A percentile compares a stretch with the other conserved stretches of the same genome.
These are phyloP conservation scores for Septoria linicola DNA, from an alignment of 2,329 filamentous ascomycete species.

Conservation along the genomic window DNA sequence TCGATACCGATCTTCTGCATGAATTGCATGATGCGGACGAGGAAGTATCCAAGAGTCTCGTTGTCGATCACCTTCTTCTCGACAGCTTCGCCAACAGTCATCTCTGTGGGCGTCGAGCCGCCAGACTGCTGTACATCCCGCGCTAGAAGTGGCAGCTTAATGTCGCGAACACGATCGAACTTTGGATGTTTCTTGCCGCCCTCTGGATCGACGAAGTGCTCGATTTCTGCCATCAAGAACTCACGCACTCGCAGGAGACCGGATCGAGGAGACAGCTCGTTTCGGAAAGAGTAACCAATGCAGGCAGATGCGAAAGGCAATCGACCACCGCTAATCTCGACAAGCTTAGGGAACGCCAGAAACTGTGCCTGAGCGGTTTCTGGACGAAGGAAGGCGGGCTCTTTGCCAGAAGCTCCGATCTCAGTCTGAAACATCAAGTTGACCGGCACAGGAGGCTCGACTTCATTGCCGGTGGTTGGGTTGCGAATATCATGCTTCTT, in stretches of 20 bases:
- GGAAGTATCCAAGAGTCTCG: constrained; percentile 96
- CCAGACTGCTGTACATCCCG: constrained; percentile 82
- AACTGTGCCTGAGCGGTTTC: constrained; percentile 99
- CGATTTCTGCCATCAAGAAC: constrained; percentile 98
- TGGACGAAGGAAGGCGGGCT: constrained; percentile 80
- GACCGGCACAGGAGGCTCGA: constrained; percentile 81
- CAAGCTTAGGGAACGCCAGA: constrained; percentile 91
- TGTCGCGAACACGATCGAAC: constrained; percentile 79
- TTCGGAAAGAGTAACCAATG: constrained; percentile 96
- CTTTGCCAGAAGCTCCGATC: constrained; percentile 88
- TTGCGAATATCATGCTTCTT: constrained; percentile 89
- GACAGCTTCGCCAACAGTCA: constrained; percentile 85
- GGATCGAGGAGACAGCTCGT: constrained; percentile 91
- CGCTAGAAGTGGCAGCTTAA: constrained; percentile 81
- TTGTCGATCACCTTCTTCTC: constrained; percentile 83
- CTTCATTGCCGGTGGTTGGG: constrained; percentile 72
- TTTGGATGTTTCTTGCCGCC: constrained; percentile 91
- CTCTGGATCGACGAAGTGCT: constrained; percentile 95
- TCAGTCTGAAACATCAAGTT: constrained; percentile 98
- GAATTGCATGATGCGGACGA: constrained; percentile 90
- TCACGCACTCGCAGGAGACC: constrained; percentile 92
- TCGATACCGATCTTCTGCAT: constrained; percentile 85
- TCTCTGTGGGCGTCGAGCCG: constrained; percentile 70
- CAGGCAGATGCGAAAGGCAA: constrained; percentile 98
- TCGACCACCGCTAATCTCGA: constrained; percentile 90